These are phyloP conservation scores for Aspergillus fijiensis DNA, from an alignment of 2,329 filamentous ascomycete species.

Conservation along the genomic window DNA sequence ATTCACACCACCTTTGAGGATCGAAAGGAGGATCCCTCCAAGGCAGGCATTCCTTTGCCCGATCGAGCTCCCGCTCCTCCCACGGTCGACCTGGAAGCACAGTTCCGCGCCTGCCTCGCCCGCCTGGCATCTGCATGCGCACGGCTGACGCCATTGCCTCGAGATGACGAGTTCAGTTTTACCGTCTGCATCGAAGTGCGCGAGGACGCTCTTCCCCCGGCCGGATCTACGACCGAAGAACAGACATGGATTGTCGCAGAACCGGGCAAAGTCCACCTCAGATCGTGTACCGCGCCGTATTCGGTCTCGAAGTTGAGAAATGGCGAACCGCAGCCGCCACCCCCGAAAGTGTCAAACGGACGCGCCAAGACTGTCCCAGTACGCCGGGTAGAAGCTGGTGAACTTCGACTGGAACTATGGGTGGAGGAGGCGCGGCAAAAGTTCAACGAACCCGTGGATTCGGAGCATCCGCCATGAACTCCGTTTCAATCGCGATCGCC, in stretches of 20 bases:
- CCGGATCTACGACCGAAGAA: conserved; percentile 49
- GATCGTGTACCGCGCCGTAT: conserved; percentile 41
- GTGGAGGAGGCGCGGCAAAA: conserved; percentile 64
- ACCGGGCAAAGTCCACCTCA: conserved; percentile 44
- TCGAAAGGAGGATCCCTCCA: conserved; percentile 36
- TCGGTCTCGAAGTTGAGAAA: conserved; percentile 41
- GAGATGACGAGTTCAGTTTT: conserved; percentile 49
- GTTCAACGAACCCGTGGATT: conserved; percentile 44
- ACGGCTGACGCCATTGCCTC: conserved; percentile 45
- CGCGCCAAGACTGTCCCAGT: conserved; percentile 60
- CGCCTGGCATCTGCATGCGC: conserved; percentile 46
- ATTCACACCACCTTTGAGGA: conserved; percentile 53
- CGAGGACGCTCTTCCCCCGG: conserved; percentile 48
- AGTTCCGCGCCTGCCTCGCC: conserved; percentile 49
- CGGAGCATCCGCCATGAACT: conserved; percentile 38
- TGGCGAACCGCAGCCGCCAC: conserved; percentile 36
- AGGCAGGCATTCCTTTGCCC: conserved; percentile 28
- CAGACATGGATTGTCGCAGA: conserved; percentile 63
- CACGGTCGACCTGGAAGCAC: conserved; percentile 47
- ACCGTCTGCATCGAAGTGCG: conserved; percentile 51
- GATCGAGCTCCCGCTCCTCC: conserved; percentile 31
- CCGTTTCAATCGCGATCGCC: conserved; percentile 8
- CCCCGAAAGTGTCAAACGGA: conserved; percentile 41
- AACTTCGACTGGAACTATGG: conserved; percentile 68
- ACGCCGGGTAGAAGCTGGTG: conserved; percentile 62